These are phyloP conservation scores for Aspergillus thermomutatus DNA, from an alignment of 2,329 filamentous ascomycete species.

Conservation along the genomic window DNA sequence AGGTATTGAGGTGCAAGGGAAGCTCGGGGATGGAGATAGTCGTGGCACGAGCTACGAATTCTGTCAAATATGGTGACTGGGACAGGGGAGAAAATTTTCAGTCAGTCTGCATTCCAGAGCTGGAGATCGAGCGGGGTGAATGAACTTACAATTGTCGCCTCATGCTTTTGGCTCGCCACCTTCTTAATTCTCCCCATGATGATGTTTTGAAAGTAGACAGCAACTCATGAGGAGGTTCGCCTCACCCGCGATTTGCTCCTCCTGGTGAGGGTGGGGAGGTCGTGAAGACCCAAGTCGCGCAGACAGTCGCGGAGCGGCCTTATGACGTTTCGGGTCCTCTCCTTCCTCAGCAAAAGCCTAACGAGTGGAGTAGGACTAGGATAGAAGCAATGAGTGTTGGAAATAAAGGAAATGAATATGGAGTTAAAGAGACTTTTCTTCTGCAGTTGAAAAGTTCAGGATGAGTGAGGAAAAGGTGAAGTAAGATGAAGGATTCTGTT, in stretches of 20 bases:
- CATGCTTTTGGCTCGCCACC: slow-evolving; percentile 50
- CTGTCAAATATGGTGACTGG: slow-evolving; percentile 82
- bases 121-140: slow-evolving; percentile 9
- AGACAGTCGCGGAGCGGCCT: slow-evolving; percentile 29
- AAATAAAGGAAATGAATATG: neutral
- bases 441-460: slow-evolving; percentile 6
- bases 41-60: slow-evolving; percentile 71
- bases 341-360: slow-evolving; percentile 26
- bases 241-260: slow-evolving; percentile 25
- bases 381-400: neutral
- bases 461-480: slow-evolving; percentile 14
- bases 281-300: slow-evolving; percentile 27
- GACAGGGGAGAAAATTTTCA: slow-evolving; percentile 22
- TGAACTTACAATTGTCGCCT: slow-evolving; percentile 48
- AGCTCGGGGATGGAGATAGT: slow-evolving; percentile 66
- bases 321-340: slow-evolving; percentile 38
- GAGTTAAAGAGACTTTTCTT: slow-evolving; percentile 2
- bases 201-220: slow-evolving; percentile 26
- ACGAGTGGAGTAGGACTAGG: slow-evolving; percentile 12
- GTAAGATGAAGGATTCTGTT: slow-evolving; percentile 14
- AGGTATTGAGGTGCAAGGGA: slow-evolving; percentile 70
- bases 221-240: slow-evolving; percentile 39
- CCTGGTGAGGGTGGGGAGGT: slow-evolving; percentile 25
- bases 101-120: slow-evolving; percentile 8
- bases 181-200: slow-evolving; percentile 54